phyloP scores from a whole-genome alignment of 768 basidiomycete species.

The Lepiota brunneoincarnata region DNA sequence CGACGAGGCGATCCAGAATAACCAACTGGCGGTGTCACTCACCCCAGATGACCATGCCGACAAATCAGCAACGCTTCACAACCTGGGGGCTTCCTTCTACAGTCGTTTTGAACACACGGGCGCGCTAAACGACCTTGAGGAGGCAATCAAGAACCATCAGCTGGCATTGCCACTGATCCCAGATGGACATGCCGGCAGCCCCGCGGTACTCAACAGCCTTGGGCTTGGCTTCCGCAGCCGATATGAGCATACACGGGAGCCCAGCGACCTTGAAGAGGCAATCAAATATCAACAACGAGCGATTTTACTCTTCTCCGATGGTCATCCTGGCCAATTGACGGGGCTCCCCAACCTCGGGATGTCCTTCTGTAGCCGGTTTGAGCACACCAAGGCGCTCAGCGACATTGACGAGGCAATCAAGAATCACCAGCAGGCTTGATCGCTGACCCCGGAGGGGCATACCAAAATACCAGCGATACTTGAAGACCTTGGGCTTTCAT shows the following conservation, averaged over 20 bases:
- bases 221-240: neutral
- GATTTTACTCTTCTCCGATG: neutral
- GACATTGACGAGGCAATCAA: neutral
- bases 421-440: neutral
- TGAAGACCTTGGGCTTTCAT: too few relatives aligned
- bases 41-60: neutral
- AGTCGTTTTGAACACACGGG: too few relatives aligned
- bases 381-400: too few relatives aligned
- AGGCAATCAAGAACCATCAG: neutral
- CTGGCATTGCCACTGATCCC: neutral
- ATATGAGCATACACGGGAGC: neutral
- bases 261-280: neutral
- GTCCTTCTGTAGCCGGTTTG: too few relatives aligned
- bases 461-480: too few relatives aligned
- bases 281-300: neutral
- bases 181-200: neutral
- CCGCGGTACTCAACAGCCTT: neutral
- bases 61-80: too few relatives aligned
- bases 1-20: constrained; percentile 18
- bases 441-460: too few relatives aligned
- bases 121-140: neutral
- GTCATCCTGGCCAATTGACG: too few relatives aligned
- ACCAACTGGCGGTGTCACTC: constrained; percentile 15
- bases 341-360: too few relatives aligned
- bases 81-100: too few relatives aligned